Conservation (phyloP, 139 green algal genomes). For the Zygnema cylindricum region DNA sequence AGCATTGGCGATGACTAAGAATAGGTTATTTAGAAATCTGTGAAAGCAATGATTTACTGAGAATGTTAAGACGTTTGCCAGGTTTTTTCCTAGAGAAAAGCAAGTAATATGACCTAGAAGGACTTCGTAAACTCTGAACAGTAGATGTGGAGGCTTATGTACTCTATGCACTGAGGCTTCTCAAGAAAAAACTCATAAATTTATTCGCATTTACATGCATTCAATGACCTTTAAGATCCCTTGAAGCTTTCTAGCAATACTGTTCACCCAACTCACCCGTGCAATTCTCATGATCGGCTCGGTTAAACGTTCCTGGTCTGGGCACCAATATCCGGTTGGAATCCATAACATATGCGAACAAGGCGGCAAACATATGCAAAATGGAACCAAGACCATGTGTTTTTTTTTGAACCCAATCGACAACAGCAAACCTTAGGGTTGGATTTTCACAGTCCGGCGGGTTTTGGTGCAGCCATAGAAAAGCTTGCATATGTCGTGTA, state of each 20-base stretch:
- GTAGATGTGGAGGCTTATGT: neutral
- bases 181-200: too few relatives aligned
- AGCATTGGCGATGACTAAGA: too few relatives aligned
- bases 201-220: too few relatives aligned
- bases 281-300: slow-evolving; percentile 15
- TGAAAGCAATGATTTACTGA: too few relatives aligned
- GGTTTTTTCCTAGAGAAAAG: neutral
- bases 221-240: too few relatives aligned
- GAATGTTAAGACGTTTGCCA: neutral
- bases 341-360: neutral
- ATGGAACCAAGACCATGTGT: too few relatives aligned
- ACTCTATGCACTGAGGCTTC: too few relatives aligned
- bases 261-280: too few relatives aligned
- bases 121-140: neutral
- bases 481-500: neutral
- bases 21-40: too few relatives aligned
- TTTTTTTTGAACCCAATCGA: neutral
- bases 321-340: slow-evolving; percentile 11
- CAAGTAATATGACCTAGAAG: neutral
- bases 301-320: slow-evolving; percentile 10
- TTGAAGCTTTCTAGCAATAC: too few relatives aligned
- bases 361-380: neutral
- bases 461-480: slow-evolving; percentile 20
- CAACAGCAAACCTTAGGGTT: neutral
- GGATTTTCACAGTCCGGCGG: neutral